Evolutionary conservation across 441 rosid species (phyloP).

Genomic region (Aquilaria agallochum): DNA sequence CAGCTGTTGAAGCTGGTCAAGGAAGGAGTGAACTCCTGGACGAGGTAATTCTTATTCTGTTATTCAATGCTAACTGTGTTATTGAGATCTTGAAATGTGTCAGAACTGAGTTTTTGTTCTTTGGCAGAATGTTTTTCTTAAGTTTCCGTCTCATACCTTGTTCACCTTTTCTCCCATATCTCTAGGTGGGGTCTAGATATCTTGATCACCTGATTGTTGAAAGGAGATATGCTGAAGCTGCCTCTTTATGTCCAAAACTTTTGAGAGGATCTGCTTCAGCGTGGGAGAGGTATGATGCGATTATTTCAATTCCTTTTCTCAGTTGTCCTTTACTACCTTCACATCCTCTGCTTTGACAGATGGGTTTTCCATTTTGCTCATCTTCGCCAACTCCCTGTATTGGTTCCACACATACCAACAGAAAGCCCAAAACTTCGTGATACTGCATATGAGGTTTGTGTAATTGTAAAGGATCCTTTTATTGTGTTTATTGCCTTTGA

Average conservation of each 20-base stretch:
- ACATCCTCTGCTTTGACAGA: slow-evolving; percentile 39
- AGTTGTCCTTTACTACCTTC: no score
- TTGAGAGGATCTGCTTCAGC: slow-evolving; percentile 94
- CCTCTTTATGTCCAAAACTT: slow-evolving; percentile 95
- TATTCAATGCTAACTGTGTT: neutral
- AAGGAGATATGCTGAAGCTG: slow-evolving; percentile 97
- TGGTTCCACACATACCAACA: slow-evolving; percentile 96
- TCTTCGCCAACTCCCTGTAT: slow-evolving; percentile 93
- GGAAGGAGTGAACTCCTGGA: slow-evolving; percentile 93
- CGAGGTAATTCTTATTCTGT: slow-evolving; percentile 48
- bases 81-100: neutral
- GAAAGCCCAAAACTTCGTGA: slow-evolving; percentile 92
- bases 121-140: neutral
- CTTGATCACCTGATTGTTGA: slow-evolving; percentile 99
- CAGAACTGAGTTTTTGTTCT: neutral
- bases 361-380: slow-evolving; percentile 99
- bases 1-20: slow-evolving; percentile 97
- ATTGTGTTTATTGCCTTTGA: neutral
- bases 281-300: slow-evolving; percentile 86
- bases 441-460: slow-evolving; percentile 92
- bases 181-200: slow-evolving; percentile 95
- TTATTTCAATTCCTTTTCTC: slow-evolving; percentile 16
- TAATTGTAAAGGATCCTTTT: slow-evolving; percentile 1
- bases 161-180: slow-evolving; percentile 19
- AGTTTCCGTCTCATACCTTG: neutral